Base-by-base conservation (phyloP, 768 basidiomycete species). In the Auricularia auricula-judae region DNA sequence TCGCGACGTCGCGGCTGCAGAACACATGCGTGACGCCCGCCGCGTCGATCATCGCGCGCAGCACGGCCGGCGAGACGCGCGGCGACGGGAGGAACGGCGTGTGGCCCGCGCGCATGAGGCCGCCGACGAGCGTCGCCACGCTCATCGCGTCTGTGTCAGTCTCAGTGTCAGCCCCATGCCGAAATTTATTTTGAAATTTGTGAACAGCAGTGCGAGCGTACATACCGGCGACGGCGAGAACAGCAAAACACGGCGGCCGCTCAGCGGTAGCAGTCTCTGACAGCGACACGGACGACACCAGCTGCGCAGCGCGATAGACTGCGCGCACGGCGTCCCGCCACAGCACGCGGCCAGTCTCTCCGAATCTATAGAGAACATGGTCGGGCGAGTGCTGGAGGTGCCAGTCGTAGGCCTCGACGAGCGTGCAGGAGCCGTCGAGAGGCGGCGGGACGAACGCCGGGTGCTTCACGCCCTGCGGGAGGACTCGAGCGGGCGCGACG, bases 331-430 rank as follows among this genome's bases (percentile, higher is more conserved):
- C 14, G 5, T 51, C 47, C 18, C 16, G 4, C 47, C 47, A 51
- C 21, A 5, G 11, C 47, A 51, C 47, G 47, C 14, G 18, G 47
- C 47, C 21, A 1, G 7, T 10, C 18, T 51, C 47, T 8, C 21
- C 47, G 16, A 51, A 51, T 21, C 18, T 51, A 21, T 51, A 51
- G 18, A 77, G 61, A 18, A 72, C 76, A 63, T 78, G 76, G 36
- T 71, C 64, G 2, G 74, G 69, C 47, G 70, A 74, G 59, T 73
- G 58, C 23, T 51, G 14, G 21, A 63, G 54, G 42, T 77, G 74
- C 44, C 67, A 74, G 47, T 77, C 76, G 61, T 69, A 74, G 2
- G 77, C 67, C 43, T 77, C 74, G n/a, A 74, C 72, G 2, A 79
- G 34, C 10, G 70, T 69, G 4, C 77, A 67, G 12, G 70, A 70